These are phyloP conservation scores for Akebia trifoliata DNA, from an alignment of 164 flowering plant genomes.

Conservation along the genomic window DNA sequence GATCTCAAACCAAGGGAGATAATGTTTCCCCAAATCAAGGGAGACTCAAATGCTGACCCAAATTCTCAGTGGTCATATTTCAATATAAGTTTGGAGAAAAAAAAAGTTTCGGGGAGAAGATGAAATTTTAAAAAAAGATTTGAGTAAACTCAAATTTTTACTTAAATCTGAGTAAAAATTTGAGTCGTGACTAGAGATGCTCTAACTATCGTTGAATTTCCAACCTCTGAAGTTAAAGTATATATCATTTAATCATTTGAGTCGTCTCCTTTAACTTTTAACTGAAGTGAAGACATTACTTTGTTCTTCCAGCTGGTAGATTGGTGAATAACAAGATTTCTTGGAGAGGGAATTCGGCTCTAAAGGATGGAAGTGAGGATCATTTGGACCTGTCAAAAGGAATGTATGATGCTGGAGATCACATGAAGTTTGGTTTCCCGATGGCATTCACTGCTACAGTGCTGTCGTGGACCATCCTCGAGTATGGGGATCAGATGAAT, in stretches of 20 bases:
- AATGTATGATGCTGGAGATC: constrained; percentile 98
- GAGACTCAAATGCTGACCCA: too few relatives aligned
- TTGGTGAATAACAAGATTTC: constrained; percentile 53
- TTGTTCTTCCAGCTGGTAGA: constrained; percentile 51
- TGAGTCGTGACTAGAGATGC: too few relatives aligned
- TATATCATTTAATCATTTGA: not conserved
- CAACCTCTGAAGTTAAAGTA: too few relatives aligned
- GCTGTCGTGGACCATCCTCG: constrained; percentile 88
- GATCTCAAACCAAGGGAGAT: too few relatives aligned
- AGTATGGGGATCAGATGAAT: constrained; percentile 93
- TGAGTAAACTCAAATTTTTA: too few relatives aligned
- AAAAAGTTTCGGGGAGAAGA: too few relatives aligned
- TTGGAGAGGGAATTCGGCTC: constrained; percentile 86
- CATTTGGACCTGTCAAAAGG: constrained; percentile 82
- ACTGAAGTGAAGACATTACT: constrained; percentile 2
- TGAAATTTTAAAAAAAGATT: too few relatives aligned
- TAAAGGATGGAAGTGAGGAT: constrained; percentile 63
- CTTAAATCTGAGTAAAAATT: too few relatives aligned
- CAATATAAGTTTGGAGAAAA: too few relatives aligned
- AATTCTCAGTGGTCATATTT: too few relatives aligned
- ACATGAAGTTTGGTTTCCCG: constrained; percentile 88
- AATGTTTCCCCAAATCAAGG: too few relatives aligned
- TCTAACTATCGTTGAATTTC: too few relatives aligned
- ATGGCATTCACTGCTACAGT: constrained; percentile 95
- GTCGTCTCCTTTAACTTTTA: not conserved